phyloP scores from a whole-genome alignment of 2,329 filamentous ascomycete genomes.

The Triangularia verruculosa region DNA sequence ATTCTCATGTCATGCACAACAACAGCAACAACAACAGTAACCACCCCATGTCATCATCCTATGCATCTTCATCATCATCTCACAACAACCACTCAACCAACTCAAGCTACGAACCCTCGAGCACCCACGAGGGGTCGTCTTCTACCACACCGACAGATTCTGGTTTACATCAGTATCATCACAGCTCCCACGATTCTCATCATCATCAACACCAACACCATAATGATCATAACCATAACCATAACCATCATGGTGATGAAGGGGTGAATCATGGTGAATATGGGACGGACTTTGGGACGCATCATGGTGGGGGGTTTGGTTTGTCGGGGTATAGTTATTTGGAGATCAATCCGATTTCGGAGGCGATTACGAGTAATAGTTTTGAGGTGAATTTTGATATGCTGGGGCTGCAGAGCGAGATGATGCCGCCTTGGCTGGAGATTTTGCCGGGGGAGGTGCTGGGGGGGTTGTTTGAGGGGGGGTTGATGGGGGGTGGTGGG shows the following conservation, averaged over 20 bases:
- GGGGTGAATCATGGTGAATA: conserved; percentile 18
- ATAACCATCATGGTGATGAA: conserved; percentile 10
- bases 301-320: conserved; percentile 29
- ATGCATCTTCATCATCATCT: conserved; percentile 39
- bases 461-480: conserved; percentile 49
- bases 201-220: background rate
- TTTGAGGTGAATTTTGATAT: conserved; percentile 74
- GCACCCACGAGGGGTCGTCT: conserved; percentile 39
- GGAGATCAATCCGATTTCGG: conserved; percentile 34
- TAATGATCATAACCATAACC: conserved; percentile 6
- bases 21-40: conserved; percentile 29
- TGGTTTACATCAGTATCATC: conserved; percentile 10
- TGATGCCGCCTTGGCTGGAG: conserved; percentile 70
- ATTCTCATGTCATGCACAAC: conserved; percentile 34
- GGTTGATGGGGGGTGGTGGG: no score
- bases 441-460: conserved; percentile 67
- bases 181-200: background rate
- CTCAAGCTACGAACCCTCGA: background rate
- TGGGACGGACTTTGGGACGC: conserved; percentile 30
- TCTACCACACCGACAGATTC: conserved; percentile 40
- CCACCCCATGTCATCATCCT: conserved; percentile 29
- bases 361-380: conserved; percentile 68
- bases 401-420: conserved; percentile 59
- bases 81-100: background rate
- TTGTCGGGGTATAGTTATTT: conserved; percentile 30